Percentiles rank a stretch among this genome's conserved stretches.
Evolutionary conservation across 2,329 filamentous ascomycete species (phyloP).

Genomic region (Fusarium liriodendri): DNA sequence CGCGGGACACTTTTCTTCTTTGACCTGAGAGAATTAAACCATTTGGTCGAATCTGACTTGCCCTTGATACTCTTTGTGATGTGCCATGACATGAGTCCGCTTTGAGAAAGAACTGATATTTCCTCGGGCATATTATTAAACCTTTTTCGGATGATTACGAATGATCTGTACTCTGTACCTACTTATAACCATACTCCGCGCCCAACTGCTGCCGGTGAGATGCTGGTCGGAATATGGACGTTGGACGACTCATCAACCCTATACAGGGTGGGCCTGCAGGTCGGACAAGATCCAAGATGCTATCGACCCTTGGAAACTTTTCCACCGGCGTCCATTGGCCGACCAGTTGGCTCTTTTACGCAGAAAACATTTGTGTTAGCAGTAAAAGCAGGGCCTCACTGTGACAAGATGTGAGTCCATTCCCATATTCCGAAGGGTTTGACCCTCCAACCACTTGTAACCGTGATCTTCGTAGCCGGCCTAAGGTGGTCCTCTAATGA

Average conservation of each 20-base stretch:
- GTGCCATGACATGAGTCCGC: neutral
- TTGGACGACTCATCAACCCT: neutral
- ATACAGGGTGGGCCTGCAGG: neutral
- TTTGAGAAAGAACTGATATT: neutral
- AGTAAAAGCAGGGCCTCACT: neutral
- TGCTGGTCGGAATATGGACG: neutral
- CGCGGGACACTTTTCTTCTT: neutral
- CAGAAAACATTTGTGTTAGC: neutral
- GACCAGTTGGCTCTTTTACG: neutral
- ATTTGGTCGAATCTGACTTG: constrained; percentile 9
- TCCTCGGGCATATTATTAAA: neutral
- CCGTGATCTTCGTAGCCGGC: neutral
- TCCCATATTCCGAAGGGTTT: neutral
- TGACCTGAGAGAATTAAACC: constrained; percentile 14
- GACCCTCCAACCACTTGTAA: neutral
- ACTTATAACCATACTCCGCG: no score
- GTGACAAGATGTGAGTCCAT: neutral
- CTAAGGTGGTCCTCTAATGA: neutral
- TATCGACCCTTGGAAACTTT: neutral
- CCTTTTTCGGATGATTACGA: neutral
- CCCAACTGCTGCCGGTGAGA: neutral
- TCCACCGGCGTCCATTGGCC: neutral
- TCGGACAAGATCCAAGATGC: neutral
- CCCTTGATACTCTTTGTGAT: neutral
- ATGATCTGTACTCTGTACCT: neutral